Conservation (phyloP, 2,329 filamentous ascomycete species). For the Exophiala sp. region DNA sequence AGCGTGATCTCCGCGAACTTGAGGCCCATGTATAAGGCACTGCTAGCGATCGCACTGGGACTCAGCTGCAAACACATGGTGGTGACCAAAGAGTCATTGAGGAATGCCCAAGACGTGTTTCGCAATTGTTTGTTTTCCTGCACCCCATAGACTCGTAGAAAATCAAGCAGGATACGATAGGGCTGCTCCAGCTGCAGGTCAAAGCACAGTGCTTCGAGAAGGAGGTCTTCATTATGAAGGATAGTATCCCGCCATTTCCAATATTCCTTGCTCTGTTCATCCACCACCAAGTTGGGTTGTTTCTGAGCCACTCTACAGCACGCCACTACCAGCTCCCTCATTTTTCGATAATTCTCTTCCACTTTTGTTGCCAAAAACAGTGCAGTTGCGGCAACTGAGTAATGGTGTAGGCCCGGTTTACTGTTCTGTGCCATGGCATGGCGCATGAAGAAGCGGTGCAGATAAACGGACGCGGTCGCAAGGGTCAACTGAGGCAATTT, state of each 20-base stretch:
- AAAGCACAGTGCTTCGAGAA: conserved; percentile 89
- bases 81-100: conserved; percentile 86
- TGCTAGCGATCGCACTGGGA: conserved; percentile 76
- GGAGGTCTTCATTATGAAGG: conserved; percentile 83
- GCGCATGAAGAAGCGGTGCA: conserved; percentile 95
- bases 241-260: conserved; percentile 98
- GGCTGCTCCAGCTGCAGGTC: conserved; percentile 88
- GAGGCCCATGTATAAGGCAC: conserved; percentile 81
- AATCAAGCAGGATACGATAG: conserved; percentile 77
- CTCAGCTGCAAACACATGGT: conserved; percentile 77
- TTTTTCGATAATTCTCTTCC: conserved; percentile 94
- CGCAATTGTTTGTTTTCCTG: conserved; percentile 77
- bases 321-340: conserved; percentile 88
- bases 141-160: conserved; percentile 68
- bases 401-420: conserved; percentile 75
- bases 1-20: conserved; percentile 71
- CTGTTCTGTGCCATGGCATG: conserved; percentile 72
- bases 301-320: conserved; percentile 95
- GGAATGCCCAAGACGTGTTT: conserved; percentile 87
- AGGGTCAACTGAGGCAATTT: conserved; percentile 89
- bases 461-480: conserved; percentile 87
- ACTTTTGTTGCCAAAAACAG: conserved; percentile 96
- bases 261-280: conserved; percentile 97
- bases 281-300: conserved; percentile 81
- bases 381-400: conserved; percentile 85